Evolutionary conservation across 495 filamentous ascomycete genomes (phyloP).

Genomic region (Aspergillus egyptiacus): DNA sequence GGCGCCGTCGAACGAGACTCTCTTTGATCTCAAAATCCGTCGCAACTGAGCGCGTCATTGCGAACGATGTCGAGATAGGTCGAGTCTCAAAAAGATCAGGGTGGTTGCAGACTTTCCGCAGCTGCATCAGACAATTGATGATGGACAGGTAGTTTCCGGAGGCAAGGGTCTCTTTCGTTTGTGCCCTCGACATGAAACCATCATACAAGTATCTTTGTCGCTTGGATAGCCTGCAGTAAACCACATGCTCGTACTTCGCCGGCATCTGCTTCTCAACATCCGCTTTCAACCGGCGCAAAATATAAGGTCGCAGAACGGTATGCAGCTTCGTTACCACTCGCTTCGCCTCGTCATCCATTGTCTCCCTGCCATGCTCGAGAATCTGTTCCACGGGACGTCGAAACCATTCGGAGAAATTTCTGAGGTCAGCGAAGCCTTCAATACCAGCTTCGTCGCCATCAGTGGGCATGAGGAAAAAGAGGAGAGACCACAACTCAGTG

Average conservation of each 20-base stretch:
- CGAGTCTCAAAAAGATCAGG: constrained; percentile 97
- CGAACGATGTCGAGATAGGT: constrained; percentile 94
- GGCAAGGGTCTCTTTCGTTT: constrained; percentile 81
- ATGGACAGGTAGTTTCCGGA: constrained; percentile 97
- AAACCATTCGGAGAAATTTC: constrained; percentile 92
- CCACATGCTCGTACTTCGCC: constrained; percentile 92
- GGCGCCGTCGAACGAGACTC: constrained; percentile 57
- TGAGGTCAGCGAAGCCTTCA: constrained; percentile 80
- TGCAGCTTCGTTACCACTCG: constrained; percentile 87
- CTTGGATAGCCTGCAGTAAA: constrained; percentile 90
- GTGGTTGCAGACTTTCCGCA: constrained; percentile 97
- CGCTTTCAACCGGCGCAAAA: constrained; percentile 87
- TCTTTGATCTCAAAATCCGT: constrained; percentile 76
- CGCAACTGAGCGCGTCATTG: constrained; percentile 78
- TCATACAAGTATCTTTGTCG: constrained; percentile 94
- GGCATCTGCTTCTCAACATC: constrained; percentile 99
- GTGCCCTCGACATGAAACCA: constrained; percentile 89
- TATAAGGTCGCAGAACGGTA: constrained; percentile 84
- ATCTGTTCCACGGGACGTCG: constrained; percentile 90
- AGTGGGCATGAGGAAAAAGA: constrained; percentile 92
- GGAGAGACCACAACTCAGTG: constrained; percentile 91
- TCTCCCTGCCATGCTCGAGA: constrained; percentile 84
- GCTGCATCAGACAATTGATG: constrained; percentile 97
- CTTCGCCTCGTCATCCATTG: constrained; percentile 88
- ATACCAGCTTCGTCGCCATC: constrained; percentile 65